These are phyloP conservation scores for Trametopsis cervina DNA, from an alignment of 768 basidiomycete species.

Conservation along the genomic window DNA sequence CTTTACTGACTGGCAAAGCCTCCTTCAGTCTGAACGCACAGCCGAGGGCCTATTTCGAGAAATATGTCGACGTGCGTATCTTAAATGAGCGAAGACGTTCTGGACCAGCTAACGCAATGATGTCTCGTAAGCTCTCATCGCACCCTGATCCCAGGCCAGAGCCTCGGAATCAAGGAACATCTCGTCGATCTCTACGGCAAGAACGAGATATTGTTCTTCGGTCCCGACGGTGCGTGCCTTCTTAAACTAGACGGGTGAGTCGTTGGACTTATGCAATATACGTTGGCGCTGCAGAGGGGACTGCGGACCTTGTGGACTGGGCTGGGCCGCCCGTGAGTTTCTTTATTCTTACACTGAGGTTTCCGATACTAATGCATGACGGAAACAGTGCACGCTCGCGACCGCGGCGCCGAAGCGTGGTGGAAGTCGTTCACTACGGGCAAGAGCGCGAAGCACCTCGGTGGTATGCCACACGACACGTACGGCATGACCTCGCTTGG, in stretches of 20 bases:
- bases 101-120: neutral
- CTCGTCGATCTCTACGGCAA: constrained; percentile 85
- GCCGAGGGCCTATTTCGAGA: constrained; percentile 87
- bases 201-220: constrained; percentile 92
- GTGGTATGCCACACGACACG: constrained; percentile 85
- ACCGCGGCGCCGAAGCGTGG: constrained; percentile 86
- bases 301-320: constrained; percentile 99
- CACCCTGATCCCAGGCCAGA: constrained; percentile 91
- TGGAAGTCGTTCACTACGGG: constrained; percentile 99
- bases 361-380: no score
- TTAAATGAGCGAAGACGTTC: constrained; percentile 7
- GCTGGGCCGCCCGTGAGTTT: constrained; percentile 74
- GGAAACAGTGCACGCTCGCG: constrained; percentile 75
- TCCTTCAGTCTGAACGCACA: constrained; percentile 66
- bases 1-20: neutral
- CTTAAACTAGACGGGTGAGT: no score
- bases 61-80: constrained; percentile 94
- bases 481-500: constrained; percentile 95
- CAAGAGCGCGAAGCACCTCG: constrained; percentile 85
- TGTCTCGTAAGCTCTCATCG: constrained; percentile 62
- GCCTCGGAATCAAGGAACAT: constrained; percentile 93
- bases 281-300: constrained; percentile 69
- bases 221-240: constrained; percentile 70
- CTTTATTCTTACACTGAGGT: neutral
- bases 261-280: neutral